Base-by-base conservation (phyloP, 2,329 filamentous ascomycete species). In the Xylogone sp. region DNA sequence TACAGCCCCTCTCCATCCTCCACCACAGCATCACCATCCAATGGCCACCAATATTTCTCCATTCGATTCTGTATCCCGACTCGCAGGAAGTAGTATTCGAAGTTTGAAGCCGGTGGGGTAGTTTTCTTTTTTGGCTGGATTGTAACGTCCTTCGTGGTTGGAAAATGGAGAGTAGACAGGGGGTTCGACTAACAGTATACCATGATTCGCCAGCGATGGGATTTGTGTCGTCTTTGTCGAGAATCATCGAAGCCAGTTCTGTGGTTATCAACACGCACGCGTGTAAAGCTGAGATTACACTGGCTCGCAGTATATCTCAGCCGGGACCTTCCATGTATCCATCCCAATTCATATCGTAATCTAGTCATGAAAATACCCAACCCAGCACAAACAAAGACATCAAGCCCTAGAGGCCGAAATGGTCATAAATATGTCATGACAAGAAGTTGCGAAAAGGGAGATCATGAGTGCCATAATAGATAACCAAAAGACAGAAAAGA, bases 201-300 rank as follows among this genome's bases (percentile, higher is more conserved):
- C 20, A 13, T 24, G 9, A 42, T 19, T 54, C 58, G 59, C 57
- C 57, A 51, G 59, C 58, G 57, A 59, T 53, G 27, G 45, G 34
- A 16, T 56, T n/a, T 56, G 50, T 55, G 45, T 56, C 43, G 54
- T 55, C 50, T 48, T 44, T 43, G 34, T 49, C 54, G 45, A 19
- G 21, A 44, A 45, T 43, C 42, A 27, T 45, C 29, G 20, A 27
- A 34, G 49, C 49, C 50, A 51, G 34, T 43, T 49, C 55, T 52
- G 50, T 55, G 52, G 58, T 59, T 50, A 54, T 60, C 57, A 63
- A 55, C 59, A 59, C 56, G 61, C 62, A 59, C 51, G 62, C 62
- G 53, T 57, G 58, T 55, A 58, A 51, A 54, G 57, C 58, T 52
- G 53, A 52, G 45, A 44, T 48, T 44, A 39, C n/a, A 56, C 57